These are phyloP conservation scores for Rhodotorula sphaerocarpa DNA, from an alignment of 768 basidiomycete genomes.

Conservation along the genomic window DNA sequence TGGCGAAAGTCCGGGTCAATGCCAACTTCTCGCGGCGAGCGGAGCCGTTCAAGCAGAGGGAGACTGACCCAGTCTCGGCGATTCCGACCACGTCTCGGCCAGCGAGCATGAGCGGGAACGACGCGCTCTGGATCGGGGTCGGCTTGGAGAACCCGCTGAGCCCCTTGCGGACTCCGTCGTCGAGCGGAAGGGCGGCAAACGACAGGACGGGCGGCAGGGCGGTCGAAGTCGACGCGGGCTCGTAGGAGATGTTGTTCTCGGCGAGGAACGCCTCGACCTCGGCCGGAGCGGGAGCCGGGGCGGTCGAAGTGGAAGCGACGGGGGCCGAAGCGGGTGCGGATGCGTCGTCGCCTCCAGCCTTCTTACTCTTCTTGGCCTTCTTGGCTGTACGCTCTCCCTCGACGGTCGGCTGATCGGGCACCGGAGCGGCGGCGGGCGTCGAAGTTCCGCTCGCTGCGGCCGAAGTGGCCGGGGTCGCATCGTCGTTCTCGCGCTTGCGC, in stretches of 20 bases:
- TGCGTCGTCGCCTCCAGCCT: constrained; percentile 24
- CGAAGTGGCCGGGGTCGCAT: too few species aligned
- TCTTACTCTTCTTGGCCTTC: constrained; percentile 40
- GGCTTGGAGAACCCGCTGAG: constrained; percentile 72
- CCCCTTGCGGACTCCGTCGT: constrained; percentile 54
- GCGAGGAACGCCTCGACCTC: constrained; percentile 60
- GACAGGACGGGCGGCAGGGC: constrained; percentile 59
- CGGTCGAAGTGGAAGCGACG: constrained; percentile 40
- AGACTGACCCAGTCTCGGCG: constrained; percentile 80
- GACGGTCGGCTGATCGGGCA: neutral
- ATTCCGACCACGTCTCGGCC: constrained; percentile 73
- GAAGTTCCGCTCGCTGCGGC: neutral
- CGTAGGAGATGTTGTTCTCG: constrained; percentile 67
- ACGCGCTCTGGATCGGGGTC: constrained; percentile 89
- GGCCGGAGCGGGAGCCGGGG: constrained; percentile 42
- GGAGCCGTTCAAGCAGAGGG: constrained; percentile 7
- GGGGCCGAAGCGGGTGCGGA: constrained; percentile 31
- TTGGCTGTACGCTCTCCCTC: constrained; percentile 15
- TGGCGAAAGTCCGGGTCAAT: neutral
- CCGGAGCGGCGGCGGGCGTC: neutral
- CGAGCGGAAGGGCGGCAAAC: constrained; percentile 66
- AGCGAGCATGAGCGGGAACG: constrained; percentile 42
- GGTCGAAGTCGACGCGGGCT: constrained; percentile 49
- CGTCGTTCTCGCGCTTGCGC: constrained; percentile 12
- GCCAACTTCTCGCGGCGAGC: neutral